Percentiles rank a stretch among this genome's conserved stretches.
These are phyloP conservation scores for Pythium apleroticum DNA, from an alignment of 352 stramenopile species.

Conservation along the genomic window DNA sequence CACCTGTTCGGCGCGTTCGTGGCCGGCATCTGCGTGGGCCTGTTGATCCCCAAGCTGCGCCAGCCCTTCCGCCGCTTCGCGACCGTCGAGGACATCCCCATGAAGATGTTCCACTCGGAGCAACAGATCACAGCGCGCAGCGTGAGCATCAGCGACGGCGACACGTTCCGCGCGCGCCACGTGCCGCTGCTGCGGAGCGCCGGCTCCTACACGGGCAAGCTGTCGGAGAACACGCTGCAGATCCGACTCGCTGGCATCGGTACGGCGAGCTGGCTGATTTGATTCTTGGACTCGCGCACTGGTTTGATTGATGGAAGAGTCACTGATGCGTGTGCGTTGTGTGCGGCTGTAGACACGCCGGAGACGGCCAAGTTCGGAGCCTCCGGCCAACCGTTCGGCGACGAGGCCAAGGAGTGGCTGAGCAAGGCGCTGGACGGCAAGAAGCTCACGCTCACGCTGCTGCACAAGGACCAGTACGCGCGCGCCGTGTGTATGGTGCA, in stretches of 20 bases:
- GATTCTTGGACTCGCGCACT: too few relatives aligned
- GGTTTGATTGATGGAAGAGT: background rate
- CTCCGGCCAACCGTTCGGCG: conserved; percentile 68
- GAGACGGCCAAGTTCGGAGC: conserved; percentile 88
- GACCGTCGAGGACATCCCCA: conserved; percentile 81
- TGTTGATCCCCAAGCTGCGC: conserved; percentile 53
- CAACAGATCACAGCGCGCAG: conserved; percentile 46
- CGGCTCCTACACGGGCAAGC: conserved; percentile 50
- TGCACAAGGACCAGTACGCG: conserved; percentile 86
- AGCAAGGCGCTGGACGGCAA: conserved; percentile 40
- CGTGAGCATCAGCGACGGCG: conserved; percentile 73
- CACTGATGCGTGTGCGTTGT: background rate
- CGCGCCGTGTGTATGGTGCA: conserved; percentile 82
- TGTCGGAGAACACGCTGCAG: conserved; percentile 81
- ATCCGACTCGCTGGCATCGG: conserved; percentile 81
- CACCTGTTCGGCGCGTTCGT: conserved; percentile 53
- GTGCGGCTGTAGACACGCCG: conserved; percentile 53
- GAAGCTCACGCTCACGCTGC: conserved; percentile 69
- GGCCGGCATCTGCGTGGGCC: conserved; percentile 50
- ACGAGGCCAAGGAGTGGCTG: conserved; percentile 80
- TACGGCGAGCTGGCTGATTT: too few relatives aligned
- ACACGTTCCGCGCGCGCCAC: conserved; percentile 82
- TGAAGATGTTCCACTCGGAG: conserved; percentile 66
- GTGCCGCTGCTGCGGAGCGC: conserved; percentile 46
- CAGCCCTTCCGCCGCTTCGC: conserved; percentile 69